A percentile compares a stretch with the other conserved stretches of the same genome.
phyloP scores from a whole-genome alignment of 306 rosid species.

The Prinsepia uniflora region DNA sequence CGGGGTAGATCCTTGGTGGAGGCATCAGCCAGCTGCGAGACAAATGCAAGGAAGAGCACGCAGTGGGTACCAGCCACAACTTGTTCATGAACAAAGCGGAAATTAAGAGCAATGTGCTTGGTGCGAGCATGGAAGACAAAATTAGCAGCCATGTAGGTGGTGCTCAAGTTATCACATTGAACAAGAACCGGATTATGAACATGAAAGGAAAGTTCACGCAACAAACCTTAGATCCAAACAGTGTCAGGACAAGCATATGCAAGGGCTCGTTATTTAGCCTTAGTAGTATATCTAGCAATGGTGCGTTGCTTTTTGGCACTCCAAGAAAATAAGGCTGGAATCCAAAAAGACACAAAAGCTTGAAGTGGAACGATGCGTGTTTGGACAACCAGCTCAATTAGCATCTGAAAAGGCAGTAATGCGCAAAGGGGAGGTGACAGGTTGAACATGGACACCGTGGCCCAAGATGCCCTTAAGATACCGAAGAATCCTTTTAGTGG shows the following conservation, averaged over 20 bases:
- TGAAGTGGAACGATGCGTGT: neutral
- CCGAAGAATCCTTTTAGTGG: neutral
- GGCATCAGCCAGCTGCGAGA: too few relatives aligned
- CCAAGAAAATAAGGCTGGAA: neutral
- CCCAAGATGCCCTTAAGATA: neutral
- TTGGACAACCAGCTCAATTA: neutral
- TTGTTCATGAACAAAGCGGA: too few relatives aligned
- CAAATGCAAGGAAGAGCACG: too few relatives aligned
- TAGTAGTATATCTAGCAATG: fast-evolving
- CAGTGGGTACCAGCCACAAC: neutral
- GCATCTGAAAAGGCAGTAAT: neutral
- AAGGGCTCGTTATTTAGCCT: neutral
- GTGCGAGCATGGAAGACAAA: too few relatives aligned
- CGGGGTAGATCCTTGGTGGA: too few relatives aligned
- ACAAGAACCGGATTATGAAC: too few relatives aligned
- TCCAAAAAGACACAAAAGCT: neutral
- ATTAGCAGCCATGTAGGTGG: too few relatives aligned
- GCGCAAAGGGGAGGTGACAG: neutral
- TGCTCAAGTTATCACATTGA: too few relatives aligned
- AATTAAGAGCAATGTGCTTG: too few relatives aligned
- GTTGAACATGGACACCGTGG: neutral
- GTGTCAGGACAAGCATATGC: neutral
- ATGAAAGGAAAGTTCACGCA: too few relatives aligned
- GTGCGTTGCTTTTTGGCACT: neutral
- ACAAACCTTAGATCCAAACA: too few relatives aligned